A percentile compares a stretch with the other conserved stretches of the same genome.
Conservation (phyloP, 306 rosid genomes). For the Pachyrhizus erosus region DNA sequence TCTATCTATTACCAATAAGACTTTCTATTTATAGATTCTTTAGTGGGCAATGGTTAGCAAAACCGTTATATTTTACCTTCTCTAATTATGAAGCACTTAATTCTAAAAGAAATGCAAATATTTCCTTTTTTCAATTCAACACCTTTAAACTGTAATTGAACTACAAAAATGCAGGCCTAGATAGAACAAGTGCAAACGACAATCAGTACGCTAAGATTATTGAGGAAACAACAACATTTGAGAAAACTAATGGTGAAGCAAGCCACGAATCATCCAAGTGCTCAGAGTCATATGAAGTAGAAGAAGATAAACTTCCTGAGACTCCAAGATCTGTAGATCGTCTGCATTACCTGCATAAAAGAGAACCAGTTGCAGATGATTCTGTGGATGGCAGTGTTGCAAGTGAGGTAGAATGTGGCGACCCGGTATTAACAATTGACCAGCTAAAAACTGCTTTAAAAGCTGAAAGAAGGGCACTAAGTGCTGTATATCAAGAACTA, state of each 20-base stretch:
- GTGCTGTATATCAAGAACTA: conserved; percentile 72
- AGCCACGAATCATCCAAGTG: conserved; percentile 40
- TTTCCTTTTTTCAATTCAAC: conserved; percentile 16
- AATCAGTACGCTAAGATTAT: conserved; percentile 19
- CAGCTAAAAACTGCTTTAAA: conserved; percentile 57
- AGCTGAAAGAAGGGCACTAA: conserved; percentile 58
- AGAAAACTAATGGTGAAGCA: conserved; percentile 46
- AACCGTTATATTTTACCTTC: not conserved
- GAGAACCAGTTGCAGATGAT: conserved; percentile 61
- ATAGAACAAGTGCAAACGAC: conserved; percentile 33
- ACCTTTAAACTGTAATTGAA: not conserved
- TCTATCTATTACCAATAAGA: not conserved
- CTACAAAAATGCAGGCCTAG: conserved; percentile 36
- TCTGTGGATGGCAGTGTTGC: conserved; percentile 59
- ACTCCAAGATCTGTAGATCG: conserved; percentile 61
- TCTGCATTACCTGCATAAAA: conserved; percentile 52
- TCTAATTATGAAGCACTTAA: conserved; percentile 2
- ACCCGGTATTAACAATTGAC: conserved; percentile 55
- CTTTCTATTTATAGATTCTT: not conserved
- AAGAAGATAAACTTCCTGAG: conserved; percentile 69
- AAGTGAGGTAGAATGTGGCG: conserved; percentile 61
- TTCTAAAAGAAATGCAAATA: not conserved
- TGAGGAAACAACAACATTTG: conserved; percentile 41
- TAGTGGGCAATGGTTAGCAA: not conserved
- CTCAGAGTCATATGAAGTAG: conserved; percentile 50